These are phyloP conservation scores for Wickerhamiella azyma DNA, from an alignment of 805 yeast genomes.

Conservation along the genomic window DNA sequence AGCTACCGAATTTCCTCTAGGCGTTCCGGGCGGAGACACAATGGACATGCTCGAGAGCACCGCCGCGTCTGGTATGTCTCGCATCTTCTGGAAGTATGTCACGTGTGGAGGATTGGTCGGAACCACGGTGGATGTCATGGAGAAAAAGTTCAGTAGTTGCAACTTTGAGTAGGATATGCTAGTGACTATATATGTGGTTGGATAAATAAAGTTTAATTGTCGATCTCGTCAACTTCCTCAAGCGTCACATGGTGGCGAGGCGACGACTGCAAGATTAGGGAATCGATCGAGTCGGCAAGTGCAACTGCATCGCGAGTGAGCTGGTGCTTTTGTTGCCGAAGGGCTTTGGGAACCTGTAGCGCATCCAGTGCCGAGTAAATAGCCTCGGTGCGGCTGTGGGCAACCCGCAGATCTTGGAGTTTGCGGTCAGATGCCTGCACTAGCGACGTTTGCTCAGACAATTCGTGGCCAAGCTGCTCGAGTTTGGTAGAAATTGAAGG, in stretches of 20 bases:
- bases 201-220: neutral
- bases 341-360: neutral
- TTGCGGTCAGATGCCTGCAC: neutral
- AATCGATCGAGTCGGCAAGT: slow-evolving; percentile 9
- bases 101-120: neutral
- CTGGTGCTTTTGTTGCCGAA: slow-evolving; percentile 6
- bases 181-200: neutral
- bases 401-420: slow-evolving; percentile 4
- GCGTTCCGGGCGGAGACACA: slow-evolving; percentile 27
- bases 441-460: neutral
- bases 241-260: slow-evolving; percentile 8
- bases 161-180: too few relatives aligned
- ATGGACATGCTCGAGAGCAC: slow-evolving; percentile 20
- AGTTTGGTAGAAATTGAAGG: neutral
- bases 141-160: neutral
- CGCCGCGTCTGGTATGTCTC: neutral
- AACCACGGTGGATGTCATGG: neutral
- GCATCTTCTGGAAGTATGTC: neutral
- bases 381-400: slow-evolving; percentile 6
- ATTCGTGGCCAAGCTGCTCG: neutral
- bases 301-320: slow-evolving; percentile 6
- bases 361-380: slow-evolving; percentile 7
- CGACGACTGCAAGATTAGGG: neutral
- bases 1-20: slow-evolving; percentile 12
- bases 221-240: slow-evolving; percentile 8